Percentiles rank a stretch among this genome's conserved stretches.
phyloP scores from a whole-genome alignment of 805 yeast genomes.

The Cyberlindnera americana region DNA sequence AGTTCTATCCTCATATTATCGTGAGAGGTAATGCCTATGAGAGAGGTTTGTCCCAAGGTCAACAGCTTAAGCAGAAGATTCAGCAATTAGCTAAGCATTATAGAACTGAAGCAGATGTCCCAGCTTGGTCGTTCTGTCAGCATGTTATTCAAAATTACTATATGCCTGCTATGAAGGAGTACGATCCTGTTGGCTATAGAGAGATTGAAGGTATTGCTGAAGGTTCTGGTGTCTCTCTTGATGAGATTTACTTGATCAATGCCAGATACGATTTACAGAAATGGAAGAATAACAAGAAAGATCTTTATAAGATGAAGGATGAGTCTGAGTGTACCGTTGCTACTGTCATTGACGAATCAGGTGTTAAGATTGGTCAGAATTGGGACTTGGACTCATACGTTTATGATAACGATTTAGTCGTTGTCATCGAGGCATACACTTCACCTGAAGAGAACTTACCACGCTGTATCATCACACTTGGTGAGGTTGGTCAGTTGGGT shows the following conservation, averaged over 20 bases:
- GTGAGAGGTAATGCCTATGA: conserved; percentile 14
- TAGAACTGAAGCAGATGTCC: conserved; percentile 13
- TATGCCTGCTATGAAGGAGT: conserved; percentile 16
- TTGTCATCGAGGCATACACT: conserved; percentile 14
- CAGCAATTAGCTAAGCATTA: conserved; percentile 12
- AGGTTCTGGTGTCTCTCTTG: conserved; percentile 13
- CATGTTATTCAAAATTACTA: conserved; percentile 14
- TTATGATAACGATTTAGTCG: conserved; percentile 13
- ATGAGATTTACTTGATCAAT: conserved; percentile 15
- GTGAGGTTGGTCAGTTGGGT: conserved; percentile 18
- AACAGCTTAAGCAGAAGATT: conserved; percentile 12
- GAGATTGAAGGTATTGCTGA: conserved; percentile 15
- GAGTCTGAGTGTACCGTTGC: conserved; percentile 17
- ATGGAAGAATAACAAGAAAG: conserved; percentile 11
- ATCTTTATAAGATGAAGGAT: conserved; percentile 14
- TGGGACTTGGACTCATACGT: conserved; percentile 16
- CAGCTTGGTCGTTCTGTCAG: conserved; percentile 13
- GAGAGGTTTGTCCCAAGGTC: conserved; percentile 16
- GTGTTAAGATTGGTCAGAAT: conserved; percentile 16
- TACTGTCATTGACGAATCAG: conserved; percentile 15
- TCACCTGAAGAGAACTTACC: conserved; percentile 15
- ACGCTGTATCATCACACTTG: conserved; percentile 13
- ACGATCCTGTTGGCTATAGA: conserved; percentile 8
- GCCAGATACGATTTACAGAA: conserved; percentile 17
- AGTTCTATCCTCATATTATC: conserved; percentile 13